phyloP scores from a whole-genome alignment of 139 green algal species.

The Mychonastes homosphaera region DNA sequence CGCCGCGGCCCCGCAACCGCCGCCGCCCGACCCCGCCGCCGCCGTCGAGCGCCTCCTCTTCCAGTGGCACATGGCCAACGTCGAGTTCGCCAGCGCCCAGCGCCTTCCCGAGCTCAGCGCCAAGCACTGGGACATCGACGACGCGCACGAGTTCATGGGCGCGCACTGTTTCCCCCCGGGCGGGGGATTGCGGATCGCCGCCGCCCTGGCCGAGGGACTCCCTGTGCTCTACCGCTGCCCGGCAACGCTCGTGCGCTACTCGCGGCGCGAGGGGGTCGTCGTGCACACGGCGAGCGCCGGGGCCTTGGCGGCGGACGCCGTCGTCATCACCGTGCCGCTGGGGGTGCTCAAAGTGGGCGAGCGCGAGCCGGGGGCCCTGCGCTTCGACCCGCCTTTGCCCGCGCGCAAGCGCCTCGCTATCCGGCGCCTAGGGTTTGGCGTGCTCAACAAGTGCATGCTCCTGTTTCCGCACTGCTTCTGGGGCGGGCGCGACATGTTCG shows the following conservation, averaged over 20 bases:
- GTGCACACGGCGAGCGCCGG: slow-evolving; percentile 41
- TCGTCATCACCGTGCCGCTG: slow-evolving; percentile 78
- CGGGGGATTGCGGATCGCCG: slow-evolving; percentile 75
- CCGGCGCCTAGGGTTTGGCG: slow-evolving; percentile 58
- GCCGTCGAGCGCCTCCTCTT: slow-evolving; percentile 43
- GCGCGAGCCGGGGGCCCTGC: slow-evolving; percentile 16
- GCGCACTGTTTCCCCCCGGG: slow-evolving; percentile 57
- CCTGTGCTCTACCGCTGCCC: slow-evolving; percentile 61
- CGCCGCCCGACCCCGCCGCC: neutral
- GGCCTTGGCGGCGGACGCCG: slow-evolving; percentile 46
- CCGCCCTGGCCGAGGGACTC: slow-evolving; percentile 54
- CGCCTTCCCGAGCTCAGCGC: slow-evolving; percentile 21
- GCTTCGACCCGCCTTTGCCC: slow-evolving; percentile 76
- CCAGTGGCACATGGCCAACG: slow-evolving; percentile 93
- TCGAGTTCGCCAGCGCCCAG: slow-evolving; percentile 92
- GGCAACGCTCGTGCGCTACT: slow-evolving; percentile 6
- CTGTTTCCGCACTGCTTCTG: slow-evolving; percentile 90
- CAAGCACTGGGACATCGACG: slow-evolving; percentile 86
- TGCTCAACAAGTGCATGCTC: slow-evolving; percentile 72
- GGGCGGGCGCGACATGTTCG: slow-evolving; percentile 82
- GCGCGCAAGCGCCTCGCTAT: slow-evolving; percentile 74
- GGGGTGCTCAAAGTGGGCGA: slow-evolving; percentile 70
- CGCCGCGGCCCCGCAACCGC: neutral
- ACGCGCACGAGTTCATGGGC: slow-evolving; percentile 65
- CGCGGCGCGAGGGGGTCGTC: slow-evolving; percentile 29